Conservation (phyloP, 2,329 filamentous ascomycete species). For the Paracorniculantispora psalliotae region DNA sequence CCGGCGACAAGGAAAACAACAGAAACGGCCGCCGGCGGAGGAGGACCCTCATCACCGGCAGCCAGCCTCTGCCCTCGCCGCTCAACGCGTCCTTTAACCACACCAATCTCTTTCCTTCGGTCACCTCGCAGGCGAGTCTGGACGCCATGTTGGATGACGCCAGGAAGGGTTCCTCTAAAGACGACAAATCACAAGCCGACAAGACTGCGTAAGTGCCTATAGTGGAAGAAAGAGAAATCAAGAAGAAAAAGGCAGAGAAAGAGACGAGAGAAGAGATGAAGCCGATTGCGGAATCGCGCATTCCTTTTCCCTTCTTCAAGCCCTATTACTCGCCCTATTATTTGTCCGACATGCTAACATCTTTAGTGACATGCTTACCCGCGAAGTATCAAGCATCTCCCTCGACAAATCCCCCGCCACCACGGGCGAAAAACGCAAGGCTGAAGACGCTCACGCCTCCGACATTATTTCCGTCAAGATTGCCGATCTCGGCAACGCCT, state of each 20-base stretch:
- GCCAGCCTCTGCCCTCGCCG: conserved; percentile 90
- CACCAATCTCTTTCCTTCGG: conserved; percentile 61
- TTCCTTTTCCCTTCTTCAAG: too few species aligned
- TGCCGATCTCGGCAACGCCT: conserved; percentile 94
- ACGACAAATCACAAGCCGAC: conserved; percentile 77
- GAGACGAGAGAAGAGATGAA: not conserved
- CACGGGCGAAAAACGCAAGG: conserved; percentile 57
- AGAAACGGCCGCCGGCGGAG: conserved; percentile 85
- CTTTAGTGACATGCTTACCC: conserved; percentile 75
- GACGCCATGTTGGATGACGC: conserved; percentile 72
- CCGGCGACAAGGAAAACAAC: conserved; percentile 76
- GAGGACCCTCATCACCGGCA: conserved; percentile 92
- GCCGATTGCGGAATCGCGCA: not conserved
- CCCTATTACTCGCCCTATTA: too few species aligned
- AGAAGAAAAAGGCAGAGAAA: not conserved
- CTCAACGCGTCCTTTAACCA: conserved; percentile 88
- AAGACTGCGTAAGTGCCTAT: conserved; percentile 94
- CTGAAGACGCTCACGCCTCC: conserved; percentile 50
- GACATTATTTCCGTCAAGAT: conserved; percentile 98
- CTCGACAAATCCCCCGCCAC: conserved; percentile 67
- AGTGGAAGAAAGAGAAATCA: too few species aligned
- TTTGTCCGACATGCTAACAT: conserved; percentile 13
- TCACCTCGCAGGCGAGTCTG: conserved; percentile 67
- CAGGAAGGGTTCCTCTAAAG: conserved; percentile 44
- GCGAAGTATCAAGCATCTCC: conserved; percentile 91